Percentiles rank a stretch among this genome's conserved stretches.
Conservation (phyloP, 208 protist genomes). For the Acanthamoeba healyi region DNA sequence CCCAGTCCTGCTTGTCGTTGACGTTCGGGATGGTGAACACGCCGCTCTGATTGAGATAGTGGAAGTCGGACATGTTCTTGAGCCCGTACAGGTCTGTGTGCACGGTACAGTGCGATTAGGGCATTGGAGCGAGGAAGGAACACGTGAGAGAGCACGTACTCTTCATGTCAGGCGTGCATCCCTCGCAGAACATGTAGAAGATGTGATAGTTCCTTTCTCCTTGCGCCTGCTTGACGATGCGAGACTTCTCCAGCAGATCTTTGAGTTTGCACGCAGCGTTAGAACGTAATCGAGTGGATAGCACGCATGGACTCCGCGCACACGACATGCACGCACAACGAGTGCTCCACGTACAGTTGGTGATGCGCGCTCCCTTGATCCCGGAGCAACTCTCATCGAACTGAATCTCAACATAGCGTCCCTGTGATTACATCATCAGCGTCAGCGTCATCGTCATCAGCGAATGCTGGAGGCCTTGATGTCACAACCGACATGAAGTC, state of each 20-base stretch:
- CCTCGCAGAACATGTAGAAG: conserved; percentile 78
- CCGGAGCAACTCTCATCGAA: conserved; percentile 81
- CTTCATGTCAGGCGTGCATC: neutral
- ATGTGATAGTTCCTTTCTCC: conserved; percentile 87
- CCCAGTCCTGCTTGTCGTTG: conserved; percentile 91
- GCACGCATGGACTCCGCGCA: no score
- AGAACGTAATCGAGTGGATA: neutral
- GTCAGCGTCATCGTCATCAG: no score
- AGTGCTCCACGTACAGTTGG: conserved; percentile 39
- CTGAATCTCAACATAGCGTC: conserved; percentile 86
- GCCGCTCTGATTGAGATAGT: conserved; percentile 90
- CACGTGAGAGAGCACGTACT: neutral
- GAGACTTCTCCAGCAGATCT: conserved; percentile 84
- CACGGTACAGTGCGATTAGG: no score
- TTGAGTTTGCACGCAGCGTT: neutral
- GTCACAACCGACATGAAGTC: neutral
- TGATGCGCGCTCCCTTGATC: conserved; percentile 75
- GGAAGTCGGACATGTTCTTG: conserved; percentile 88
- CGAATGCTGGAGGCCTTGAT: neutral
- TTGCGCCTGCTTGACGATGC: conserved; percentile 83
- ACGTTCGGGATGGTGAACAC: conserved; percentile 88
- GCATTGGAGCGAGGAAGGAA: no score
- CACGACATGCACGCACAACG: neutral
- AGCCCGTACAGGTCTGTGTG: conserved; percentile 69
- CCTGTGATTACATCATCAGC: neutral